A percentile compares a stretch with the other conserved stretches of the same genome.
These are phyloP conservation scores for Globisporangium iwayamae DNA, from an alignment of 352 stramenopile species.

Conservation along the genomic window DNA sequence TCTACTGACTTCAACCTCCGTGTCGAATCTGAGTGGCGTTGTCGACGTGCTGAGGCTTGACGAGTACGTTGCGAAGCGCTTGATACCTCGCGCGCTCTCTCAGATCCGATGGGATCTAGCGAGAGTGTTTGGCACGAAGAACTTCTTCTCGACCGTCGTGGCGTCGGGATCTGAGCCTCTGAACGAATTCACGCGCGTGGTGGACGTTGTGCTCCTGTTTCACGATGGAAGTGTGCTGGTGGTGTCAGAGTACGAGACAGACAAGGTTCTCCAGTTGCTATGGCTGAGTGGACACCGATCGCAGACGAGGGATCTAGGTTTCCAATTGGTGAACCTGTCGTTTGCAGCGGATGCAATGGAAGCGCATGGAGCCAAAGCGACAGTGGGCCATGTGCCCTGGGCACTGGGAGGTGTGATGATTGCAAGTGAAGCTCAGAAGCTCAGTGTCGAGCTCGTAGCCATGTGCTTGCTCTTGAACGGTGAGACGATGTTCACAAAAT, in stretches of 20 bases:
- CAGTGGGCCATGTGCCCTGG: background rate
- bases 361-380: background rate
- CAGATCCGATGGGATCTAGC: slow-evolving; percentile 25
- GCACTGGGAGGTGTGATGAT: background rate
- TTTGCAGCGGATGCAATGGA: background rate
- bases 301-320: background rate
- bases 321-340: background rate
- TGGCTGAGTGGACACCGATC: background rate
- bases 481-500: slow-evolving; percentile 1
- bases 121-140: slow-evolving; percentile 33
- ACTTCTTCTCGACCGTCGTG: slow-evolving; percentile 39
- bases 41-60: background rate
- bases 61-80: background rate
- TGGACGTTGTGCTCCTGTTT: slow-evolving; percentile 41
- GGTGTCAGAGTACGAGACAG: slow-evolving; percentile 11
- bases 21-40: too few species aligned
- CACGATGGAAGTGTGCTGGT: slow-evolving; percentile 23
- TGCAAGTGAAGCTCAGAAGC: background rate
- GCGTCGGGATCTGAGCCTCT: background rate
- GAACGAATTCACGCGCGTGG: slow-evolving; percentile 28
- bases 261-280: slow-evolving; percentile 7
- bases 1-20: slow-evolving; percentile 8
- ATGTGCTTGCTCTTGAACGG: slow-evolving; percentile 10
- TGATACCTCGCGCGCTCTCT: slow-evolving; percentile 7
- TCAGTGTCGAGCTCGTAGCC: background rate